phyloP scores from a whole-genome alignment of 345 rosid genomes.

The Streptanthus diversifolius region DNA sequence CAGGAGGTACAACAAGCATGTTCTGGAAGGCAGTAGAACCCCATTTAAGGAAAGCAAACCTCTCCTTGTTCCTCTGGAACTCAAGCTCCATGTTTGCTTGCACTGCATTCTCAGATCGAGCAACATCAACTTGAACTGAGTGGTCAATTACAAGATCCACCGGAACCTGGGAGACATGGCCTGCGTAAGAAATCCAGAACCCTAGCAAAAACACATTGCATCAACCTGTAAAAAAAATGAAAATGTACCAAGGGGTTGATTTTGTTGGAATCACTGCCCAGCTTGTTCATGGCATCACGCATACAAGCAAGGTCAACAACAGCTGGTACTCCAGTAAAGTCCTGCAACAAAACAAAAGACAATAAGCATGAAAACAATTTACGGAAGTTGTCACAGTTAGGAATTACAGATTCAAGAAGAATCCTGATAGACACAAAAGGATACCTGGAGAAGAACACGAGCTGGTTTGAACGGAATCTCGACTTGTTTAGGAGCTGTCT shows the following conservation, averaged over 20 bases:
- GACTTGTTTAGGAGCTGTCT: constrained; percentile 62
- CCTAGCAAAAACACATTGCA: constrained; percentile 1
- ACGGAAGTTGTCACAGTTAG: not conserved
- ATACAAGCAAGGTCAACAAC: constrained; percentile 96
- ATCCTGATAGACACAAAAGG: not conserved
- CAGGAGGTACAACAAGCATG: constrained; percentile 98
- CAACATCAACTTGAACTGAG: constrained; percentile 93
- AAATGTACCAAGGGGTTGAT: constrained; percentile 76
- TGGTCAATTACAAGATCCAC: constrained; percentile 99
- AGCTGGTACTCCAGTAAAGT: constrained; percentile 96
- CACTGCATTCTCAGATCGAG: constrained; percentile 86
- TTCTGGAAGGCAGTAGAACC: constrained; percentile 87
- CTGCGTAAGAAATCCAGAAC: not conserved
- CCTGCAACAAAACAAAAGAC: constrained; percentile 42
- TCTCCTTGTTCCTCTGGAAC: constrained; percentile 77
- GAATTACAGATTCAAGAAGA: too few species aligned
- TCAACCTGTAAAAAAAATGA: not conserved
- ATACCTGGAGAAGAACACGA: constrained; percentile 70
- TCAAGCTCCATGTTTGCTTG: constrained; percentile 94
- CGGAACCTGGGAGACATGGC: constrained; percentile 51
- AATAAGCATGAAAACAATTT: not conserved
- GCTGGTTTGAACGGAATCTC: constrained; percentile 92
- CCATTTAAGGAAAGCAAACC: constrained; percentile 95
- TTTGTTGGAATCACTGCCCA: constrained; percentile 84
- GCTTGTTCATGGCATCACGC: constrained; percentile 97